Base-by-base conservation (phyloP, 805 yeast species). In the Starmerella lactis-condensi region DNA sequence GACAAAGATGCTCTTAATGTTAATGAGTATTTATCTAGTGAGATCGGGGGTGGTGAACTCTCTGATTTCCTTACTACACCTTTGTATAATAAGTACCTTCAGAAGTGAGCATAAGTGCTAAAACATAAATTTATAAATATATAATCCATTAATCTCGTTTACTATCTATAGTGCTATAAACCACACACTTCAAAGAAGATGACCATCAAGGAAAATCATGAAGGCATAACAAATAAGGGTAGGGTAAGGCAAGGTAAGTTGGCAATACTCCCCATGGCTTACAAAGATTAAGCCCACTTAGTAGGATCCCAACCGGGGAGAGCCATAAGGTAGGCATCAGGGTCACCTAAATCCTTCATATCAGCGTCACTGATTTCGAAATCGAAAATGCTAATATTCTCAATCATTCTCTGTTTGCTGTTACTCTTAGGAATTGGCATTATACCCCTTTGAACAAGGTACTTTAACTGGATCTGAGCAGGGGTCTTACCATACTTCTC, bases 361-460 rank as follows among this genome's bases (percentile, higher is more conserved):
- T 57, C 60, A 7, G 40, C 41, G 6, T 41, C 36, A 12, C 46
- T 23, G 20, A 58, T 24, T 26, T 40, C 45, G 33, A 72, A 69
- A 20, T 60, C 60, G 40, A 68, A 69, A 21, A 73, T 53, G 12
- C 65, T 64, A 38, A 69, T 55, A 11, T 70, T 62, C 43, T 71
- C 69, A 35, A 53, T 46, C 38, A 75, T 60, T 50, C 92, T 64
- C 30, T 62, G 62, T 17, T 49, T 47, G 34, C 67, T 65, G 3
- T 73, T 61, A 2, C 82, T 67, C 9, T 89, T 76, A 5, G 93
- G 79, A 14, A 79, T 56, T 16, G 92, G 91, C 24, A 76, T 53
- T 24, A 58, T 58, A 2, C 66, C 67, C 36, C 58, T 54, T 35
- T 63, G 61, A n/a, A 65, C 36, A 12, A 61, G 56, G 69, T 69